Percentiles rank a stretch among this genome's conserved stretches.
Evolutionary conservation across 805 yeast species (phyloP).

Genomic region (Millerago galiae): DNA sequence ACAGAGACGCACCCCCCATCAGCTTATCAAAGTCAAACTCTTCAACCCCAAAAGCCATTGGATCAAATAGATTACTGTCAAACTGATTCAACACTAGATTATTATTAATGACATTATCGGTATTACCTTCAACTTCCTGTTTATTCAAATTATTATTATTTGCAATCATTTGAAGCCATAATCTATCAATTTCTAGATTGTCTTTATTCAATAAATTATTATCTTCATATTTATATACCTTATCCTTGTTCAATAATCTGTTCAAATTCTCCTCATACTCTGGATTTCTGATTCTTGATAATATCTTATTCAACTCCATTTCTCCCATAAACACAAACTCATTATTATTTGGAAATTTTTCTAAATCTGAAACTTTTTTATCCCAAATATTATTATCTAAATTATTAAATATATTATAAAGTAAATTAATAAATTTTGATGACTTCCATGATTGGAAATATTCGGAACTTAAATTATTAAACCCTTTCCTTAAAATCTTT

Average conservation of each 20-base stretch:
- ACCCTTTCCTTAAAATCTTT: slow-evolving; percentile 27
- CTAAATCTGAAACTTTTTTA: slow-evolving; percentile 18
- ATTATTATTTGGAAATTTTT: slow-evolving; percentile 21
- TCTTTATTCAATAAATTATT: background rate
- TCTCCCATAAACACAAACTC: slow-evolving; percentile 15
- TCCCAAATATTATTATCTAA: slow-evolving; percentile 26
- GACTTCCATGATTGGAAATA: slow-evolving; percentile 64
- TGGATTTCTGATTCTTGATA: slow-evolving; percentile 9
- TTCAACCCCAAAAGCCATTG: slow-evolving; percentile 5
- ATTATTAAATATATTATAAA: slow-evolving; percentile 31
- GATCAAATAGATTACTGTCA: background rate
- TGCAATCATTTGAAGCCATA: slow-evolving; percentile 23
- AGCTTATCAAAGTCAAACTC: slow-evolving; percentile 9
- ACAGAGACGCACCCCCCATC: slow-evolving; percentile 15
- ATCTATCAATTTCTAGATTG: slow-evolving; percentile 16
- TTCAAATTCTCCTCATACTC: slow-evolving; percentile 14
- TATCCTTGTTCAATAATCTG: slow-evolving; percentile 8
- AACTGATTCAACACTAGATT: background rate
- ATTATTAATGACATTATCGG: background rate
- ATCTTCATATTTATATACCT: background rate
- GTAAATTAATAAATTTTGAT: slow-evolving; percentile 40
- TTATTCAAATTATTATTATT: slow-evolving; percentile 3
- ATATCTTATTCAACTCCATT: slow-evolving; percentile 20
- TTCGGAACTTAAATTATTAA: slow-evolving; percentile 40
- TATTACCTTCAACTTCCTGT: background rate